phyloP scores from a whole-genome alignment of 805 yeast species.

The Danielia reshetovae region DNA sequence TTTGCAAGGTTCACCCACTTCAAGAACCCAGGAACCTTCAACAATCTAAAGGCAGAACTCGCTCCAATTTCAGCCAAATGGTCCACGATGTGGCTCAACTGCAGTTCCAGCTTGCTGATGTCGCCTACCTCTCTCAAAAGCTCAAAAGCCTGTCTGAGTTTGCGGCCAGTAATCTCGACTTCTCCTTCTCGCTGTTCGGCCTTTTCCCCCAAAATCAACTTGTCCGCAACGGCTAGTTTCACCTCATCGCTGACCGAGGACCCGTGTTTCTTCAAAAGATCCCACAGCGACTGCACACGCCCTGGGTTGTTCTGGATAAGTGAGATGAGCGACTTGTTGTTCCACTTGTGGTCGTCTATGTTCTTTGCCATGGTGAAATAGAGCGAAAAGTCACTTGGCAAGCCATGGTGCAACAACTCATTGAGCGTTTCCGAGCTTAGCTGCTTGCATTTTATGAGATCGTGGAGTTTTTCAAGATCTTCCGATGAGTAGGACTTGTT shows the following conservation, averaged over 20 bases:
- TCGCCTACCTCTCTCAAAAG: conserved; percentile 2
- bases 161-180: conserved; percentile 9
- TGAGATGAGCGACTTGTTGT: conserved; percentile 7
- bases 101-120: background rate
- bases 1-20: background rate
- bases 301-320: conserved; percentile 44
- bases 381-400: conserved; percentile 23
- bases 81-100: conserved; percentile 2
- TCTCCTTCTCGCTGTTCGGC: conserved; percentile 30
- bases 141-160: conserved; percentile 12
- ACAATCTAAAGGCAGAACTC: conserved; percentile 1
- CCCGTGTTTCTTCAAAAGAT: conserved; percentile 33
- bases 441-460: background rate
- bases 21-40: conserved; percentile 2
- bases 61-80: conserved; percentile 4
- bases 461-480: conserved; percentile 8
- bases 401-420: conserved; percentile 18
- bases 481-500: conserved; percentile 1
- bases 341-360: conserved; percentile 10
- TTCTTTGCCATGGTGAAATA: conserved; percentile 21
- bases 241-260: conserved; percentile 19
- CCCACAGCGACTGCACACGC: conserved; percentile 48
- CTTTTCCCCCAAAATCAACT: conserved; percentile 36
- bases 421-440: conserved; percentile 12
- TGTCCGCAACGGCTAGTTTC: conserved; percentile 26